These are phyloP conservation scores for Alternaria arborescens DNA, from an alignment of 2,329 filamentous ascomycete species.

Conservation along the genomic window DNA sequence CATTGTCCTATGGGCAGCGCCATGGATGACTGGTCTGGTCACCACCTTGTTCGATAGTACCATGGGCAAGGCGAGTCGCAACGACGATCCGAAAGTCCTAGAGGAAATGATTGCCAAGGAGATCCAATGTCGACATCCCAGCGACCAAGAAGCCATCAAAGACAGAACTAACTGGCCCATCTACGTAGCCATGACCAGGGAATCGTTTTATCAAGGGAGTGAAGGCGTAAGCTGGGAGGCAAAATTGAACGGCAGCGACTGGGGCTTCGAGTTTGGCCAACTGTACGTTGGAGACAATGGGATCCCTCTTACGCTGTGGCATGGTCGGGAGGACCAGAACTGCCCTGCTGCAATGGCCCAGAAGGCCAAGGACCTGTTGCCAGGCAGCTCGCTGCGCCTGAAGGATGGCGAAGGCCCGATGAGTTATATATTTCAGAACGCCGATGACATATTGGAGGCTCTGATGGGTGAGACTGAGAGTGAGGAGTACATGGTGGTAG, in stretches of 20 bases:
- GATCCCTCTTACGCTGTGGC: conserved; percentile 43
- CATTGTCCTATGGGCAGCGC: conserved; percentile 36
- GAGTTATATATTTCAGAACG: conserved; percentile 32
- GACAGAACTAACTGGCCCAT: conserved; percentile 31
- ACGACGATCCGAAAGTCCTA: conserved; percentile 35
- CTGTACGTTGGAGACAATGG: conserved; percentile 29
- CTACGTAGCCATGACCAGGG: conserved; percentile 39
- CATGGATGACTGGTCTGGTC: conserved; percentile 35
- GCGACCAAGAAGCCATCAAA: conserved; percentile 33
- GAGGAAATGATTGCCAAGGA: conserved; percentile 37
- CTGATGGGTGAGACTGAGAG: conserved; percentile 28
- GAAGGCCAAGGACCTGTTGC: conserved; percentile 36
- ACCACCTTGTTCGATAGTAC: conserved; percentile 30
- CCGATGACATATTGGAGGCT: conserved; percentile 33
- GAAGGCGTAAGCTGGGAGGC: conserved; percentile 43
- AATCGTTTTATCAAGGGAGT: conserved; percentile 37
- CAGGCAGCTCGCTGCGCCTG: conserved; percentile 28
- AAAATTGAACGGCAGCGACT: conserved; percentile 36
- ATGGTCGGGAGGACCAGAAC: conserved; percentile 43
- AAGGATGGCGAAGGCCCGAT: conserved; percentile 40
- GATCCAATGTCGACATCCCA: conserved; percentile 26
- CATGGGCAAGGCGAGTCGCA: conserved; percentile 39
- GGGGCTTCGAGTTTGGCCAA: conserved; percentile 46
- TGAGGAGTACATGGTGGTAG: conserved; percentile 28
- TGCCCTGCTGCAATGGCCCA: conserved; percentile 35